These are phyloP conservation scores for Chrysopogon serrulatus DNA, from an alignment of 176 grass and related monocot species.

Conservation along the genomic window DNA sequence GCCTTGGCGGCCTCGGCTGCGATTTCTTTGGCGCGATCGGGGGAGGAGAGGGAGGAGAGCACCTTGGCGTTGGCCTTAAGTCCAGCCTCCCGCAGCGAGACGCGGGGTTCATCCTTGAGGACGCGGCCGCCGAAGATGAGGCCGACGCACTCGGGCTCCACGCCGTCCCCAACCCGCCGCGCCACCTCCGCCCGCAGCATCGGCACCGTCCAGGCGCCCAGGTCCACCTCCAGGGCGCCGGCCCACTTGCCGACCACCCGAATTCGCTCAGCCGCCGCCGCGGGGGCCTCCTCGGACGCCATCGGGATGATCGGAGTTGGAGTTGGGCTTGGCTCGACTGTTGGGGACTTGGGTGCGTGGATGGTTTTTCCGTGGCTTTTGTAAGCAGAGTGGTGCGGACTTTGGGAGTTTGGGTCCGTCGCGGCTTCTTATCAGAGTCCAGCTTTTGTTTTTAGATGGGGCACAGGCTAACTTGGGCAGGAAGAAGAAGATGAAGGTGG, in stretches of 20 bases:
- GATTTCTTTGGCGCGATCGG: constrained; percentile 55
- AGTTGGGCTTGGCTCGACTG: background rate
- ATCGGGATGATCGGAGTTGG: constrained; percentile 23
- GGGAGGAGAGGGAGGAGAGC: constrained; percentile 51
- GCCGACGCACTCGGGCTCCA: constrained; percentile 54
- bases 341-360: background rate
- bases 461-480: background rate
- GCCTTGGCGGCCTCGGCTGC: constrained; percentile 49
- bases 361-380: constrained; percentile 16
- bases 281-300: constrained; percentile 4
- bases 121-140: constrained; percentile 91
- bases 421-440: background rate
- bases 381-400: no score
- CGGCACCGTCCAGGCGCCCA: constrained; percentile 69
- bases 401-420: background rate
- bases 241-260: constrained; percentile 74
- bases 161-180: constrained; percentile 41
- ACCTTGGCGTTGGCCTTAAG: constrained; percentile 83
- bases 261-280: constrained; percentile 32
- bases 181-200: constrained; percentile 93
- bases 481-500: no score
- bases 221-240: constrained; percentile 58
- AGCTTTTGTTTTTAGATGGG: background rate
- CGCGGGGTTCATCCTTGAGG: constrained; percentile 47
- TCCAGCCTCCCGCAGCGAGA: constrained; percentile 46